Conservation (phyloP, 345 rosid species). For the Combretum micranthum region DNA sequence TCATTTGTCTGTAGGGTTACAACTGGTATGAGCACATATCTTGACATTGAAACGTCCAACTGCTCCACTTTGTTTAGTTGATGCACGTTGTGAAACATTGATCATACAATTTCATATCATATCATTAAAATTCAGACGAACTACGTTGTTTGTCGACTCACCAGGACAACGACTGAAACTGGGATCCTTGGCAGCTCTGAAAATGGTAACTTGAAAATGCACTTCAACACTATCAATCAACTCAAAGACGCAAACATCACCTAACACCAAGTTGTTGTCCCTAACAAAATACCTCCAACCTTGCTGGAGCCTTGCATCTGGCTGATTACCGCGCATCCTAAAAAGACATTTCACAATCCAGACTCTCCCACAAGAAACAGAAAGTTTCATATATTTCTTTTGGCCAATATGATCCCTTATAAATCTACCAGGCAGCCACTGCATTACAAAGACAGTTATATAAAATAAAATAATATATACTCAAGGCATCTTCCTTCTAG, state of each 20-base stretch:
- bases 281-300: slow-evolving; percentile 19
- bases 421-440: too few relatives aligned
- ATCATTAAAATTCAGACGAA: background rate
- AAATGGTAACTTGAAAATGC: slow-evolving; percentile 9
- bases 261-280: slow-evolving; percentile 7
- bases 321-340: background rate
- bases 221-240: background rate
- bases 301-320: background rate
- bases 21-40: background rate
- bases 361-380: background rate
- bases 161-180: too few relatives aligned
- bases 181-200: background rate
- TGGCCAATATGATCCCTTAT: background rate
- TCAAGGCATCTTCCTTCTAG: background rate
- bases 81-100: too few relatives aligned
- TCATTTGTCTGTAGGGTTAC: too few relatives aligned
- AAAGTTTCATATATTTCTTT: background rate
- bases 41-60: too few relatives aligned
- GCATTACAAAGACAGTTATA: too few relatives aligned
- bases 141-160: background rate
- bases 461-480: background rate
- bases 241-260: slow-evolving; percentile 22
- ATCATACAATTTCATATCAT: background rate
- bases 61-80: too few relatives aligned
- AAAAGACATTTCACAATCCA: slow-evolving; percentile 1